Conservation (phyloP, 192 early-diverging fungal genomes). For the Phlyctochytrium arcticum region DNA sequence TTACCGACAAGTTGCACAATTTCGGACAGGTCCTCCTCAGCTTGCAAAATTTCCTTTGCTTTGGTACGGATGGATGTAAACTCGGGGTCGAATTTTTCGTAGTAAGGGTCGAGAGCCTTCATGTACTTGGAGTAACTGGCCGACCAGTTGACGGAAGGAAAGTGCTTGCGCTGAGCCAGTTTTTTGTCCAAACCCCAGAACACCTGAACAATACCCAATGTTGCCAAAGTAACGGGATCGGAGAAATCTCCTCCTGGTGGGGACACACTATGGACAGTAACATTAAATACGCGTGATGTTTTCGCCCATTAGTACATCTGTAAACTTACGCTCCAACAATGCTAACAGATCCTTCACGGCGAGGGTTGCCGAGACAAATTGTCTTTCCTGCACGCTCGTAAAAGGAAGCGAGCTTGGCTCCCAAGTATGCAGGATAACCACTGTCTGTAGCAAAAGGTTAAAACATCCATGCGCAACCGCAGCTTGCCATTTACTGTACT, state of each 20-base stretch:
- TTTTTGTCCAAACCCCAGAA: constrained; percentile 99
- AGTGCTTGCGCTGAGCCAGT: constrained; percentile 99
- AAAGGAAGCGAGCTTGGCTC: constrained; percentile 98
- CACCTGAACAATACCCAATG: constrained; percentile 98
- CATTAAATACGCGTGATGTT: not conserved
- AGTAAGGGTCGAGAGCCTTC: constrained; percentile 94
- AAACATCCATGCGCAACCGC: not conserved
- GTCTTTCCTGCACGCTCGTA: constrained; percentile 99
- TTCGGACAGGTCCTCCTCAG: constrained; percentile 97
- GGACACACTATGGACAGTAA: constrained; percentile 73
- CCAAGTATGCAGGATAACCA: constrained; percentile 98
- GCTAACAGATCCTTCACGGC: constrained; percentile 87
- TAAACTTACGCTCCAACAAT: constrained; percentile 87
- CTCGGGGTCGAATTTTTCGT: constrained; percentile 92
- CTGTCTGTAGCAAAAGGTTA: constrained; percentile 53
- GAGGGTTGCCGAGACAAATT: constrained; percentile 92
- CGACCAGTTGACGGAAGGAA: constrained; percentile 99
- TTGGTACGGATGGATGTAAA: constrained; percentile 87
- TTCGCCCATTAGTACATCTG: not conserved
- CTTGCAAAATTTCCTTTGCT: constrained; percentile 97
- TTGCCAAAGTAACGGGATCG: constrained; percentile 96
- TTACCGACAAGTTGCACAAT: constrained; percentile 99
- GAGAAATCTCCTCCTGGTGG: constrained; percentile 99
- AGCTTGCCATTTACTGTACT: not conserved
- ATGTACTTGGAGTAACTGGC: constrained; percentile 97